A percentile compares a stretch with the other conserved stretches of the same genome.
phyloP scores from a whole-genome alignment of 352 stramenopile species.

The Phytophthora pluvialis region DNA sequence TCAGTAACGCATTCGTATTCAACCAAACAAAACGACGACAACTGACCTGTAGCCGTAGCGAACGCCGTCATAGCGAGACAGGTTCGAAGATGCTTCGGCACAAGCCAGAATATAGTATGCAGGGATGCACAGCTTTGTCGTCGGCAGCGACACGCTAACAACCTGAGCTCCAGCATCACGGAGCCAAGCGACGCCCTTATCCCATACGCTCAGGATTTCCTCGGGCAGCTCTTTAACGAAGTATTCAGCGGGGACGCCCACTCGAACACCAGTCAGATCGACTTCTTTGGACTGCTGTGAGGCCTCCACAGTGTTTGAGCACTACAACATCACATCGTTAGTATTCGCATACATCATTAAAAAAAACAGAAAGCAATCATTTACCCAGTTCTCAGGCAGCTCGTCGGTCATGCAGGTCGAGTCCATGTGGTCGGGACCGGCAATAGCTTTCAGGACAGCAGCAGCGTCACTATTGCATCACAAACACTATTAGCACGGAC shows the following conservation, averaged over 20 bases:
- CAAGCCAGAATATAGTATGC: conserved; percentile 99
- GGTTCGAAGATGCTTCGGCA: conserved; percentile 98
- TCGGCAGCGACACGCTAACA: conserved; percentile 77
- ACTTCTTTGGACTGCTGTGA: conserved; percentile 32
- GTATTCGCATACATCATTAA: not conserved
- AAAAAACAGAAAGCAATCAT: conserved; percentile 6
- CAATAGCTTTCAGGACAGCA: conserved; percentile 81
- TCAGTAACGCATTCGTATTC: not conserved
- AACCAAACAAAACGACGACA: not conserved
- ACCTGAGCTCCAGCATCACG: conserved; percentile 73
- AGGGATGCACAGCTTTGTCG: conserved; percentile 90
- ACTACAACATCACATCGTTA: conserved; percentile 31
- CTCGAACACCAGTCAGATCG: conserved; percentile 77
- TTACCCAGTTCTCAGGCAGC: conserved; percentile 65
- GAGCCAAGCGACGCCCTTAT: conserved; percentile 75
- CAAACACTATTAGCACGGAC: conserved; percentile 1
- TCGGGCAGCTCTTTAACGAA: conserved; percentile 91
- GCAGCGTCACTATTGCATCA: conserved; percentile 65
- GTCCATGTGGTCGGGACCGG: conserved; percentile 81
- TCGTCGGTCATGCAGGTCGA: conserved; percentile 75
- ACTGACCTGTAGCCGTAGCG: conserved; percentile 84
- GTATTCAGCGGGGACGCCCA: conserved; percentile 96
- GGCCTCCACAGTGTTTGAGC: conserved; percentile 39
- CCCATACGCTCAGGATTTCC: conserved; percentile 88
- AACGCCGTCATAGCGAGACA: conserved; percentile 97